phyloP scores from a whole-genome alignment of 352 stramenopile genomes.

The Pythium dissimile region DNA sequence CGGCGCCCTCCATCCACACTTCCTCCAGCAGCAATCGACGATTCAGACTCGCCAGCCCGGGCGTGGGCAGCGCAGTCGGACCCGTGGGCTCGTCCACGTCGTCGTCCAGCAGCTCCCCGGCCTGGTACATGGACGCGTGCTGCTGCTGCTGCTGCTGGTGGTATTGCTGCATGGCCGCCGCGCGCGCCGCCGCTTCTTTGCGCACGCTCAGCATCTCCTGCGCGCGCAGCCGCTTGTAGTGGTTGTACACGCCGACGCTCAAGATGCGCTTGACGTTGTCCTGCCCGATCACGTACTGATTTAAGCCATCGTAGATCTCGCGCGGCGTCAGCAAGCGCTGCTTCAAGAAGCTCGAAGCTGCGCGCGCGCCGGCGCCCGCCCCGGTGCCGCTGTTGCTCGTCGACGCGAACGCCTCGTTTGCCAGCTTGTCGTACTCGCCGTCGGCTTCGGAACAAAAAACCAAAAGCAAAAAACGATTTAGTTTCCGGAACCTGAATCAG shows the following conservation, averaged over 20 bases:
- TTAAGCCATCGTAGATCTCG: slow-evolving; percentile 93
- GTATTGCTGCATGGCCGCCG: slow-evolving; percentile 9
- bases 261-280: slow-evolving; percentile 96
- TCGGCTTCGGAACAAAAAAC: slow-evolving; percentile 29
- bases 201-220: slow-evolving; percentile 52
- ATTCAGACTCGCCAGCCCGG: slow-evolving; percentile 25
- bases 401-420: slow-evolving; percentile 43
- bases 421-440: slow-evolving; percentile 71
- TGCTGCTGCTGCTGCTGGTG: slow-evolving; percentile 26
- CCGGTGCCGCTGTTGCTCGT: slow-evolving; percentile 1
- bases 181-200: slow-evolving; percentile 34
- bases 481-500: neutral
- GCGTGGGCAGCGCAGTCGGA: neutral
- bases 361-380: slow-evolving; percentile 5
- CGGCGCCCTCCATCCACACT: slow-evolving; percentile 37
- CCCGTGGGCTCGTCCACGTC: slow-evolving; percentile 22
- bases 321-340: slow-evolving; percentile 83
- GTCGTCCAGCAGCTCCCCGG: slow-evolving; percentile 31
- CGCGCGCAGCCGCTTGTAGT: slow-evolving; percentile 95
- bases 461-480: neutral
- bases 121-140: slow-evolving; percentile 25
- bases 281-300: slow-evolving; percentile 98
- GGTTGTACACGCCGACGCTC: slow-evolving; percentile 96
- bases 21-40: slow-evolving; percentile 63
- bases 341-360: slow-evolving; percentile 14